phyloP scores from a whole-genome alignment of 164 flowering plant genomes.

The Vitis labrusca region DNA sequence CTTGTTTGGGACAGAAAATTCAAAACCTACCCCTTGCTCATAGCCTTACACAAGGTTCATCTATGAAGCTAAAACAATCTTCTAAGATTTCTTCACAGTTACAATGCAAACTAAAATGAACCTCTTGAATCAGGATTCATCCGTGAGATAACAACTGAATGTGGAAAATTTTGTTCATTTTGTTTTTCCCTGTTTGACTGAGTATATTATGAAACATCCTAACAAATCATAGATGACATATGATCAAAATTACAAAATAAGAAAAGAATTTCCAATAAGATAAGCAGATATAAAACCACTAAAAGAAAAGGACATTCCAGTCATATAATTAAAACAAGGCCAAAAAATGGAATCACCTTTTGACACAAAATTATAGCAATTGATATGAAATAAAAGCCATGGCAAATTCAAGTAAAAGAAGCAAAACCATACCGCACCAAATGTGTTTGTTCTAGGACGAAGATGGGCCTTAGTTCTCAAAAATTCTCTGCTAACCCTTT shows the following conservation, averaged over 20 bases:
- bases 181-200: too few species aligned
- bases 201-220: too few species aligned
- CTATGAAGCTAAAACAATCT: too few species aligned
- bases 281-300: too few species aligned
- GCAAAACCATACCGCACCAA: constrained; percentile 77
- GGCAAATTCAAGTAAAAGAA: constrained; percentile 6
- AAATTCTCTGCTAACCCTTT: constrained; percentile 86
- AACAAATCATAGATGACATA: too few species aligned
- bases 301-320: neutral
- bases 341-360: neutral
- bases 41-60: too few species aligned
- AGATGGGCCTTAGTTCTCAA: constrained; percentile 96
- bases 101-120: neutral
- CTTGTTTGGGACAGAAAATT: too few species aligned
- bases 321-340: neutral
- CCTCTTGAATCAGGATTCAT: neutral
- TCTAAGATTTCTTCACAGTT: neutral
- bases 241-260: too few species aligned
- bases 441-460: constrained; percentile 96
- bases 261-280: too few species aligned
- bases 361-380: neutral
- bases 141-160: neutral
- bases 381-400: constrained; percentile 1
- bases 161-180: neutral
- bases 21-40: too few species aligned